Conservation (phyloP, 1,284 basidiomycete species). For the Boletus holoroseus region DNA sequence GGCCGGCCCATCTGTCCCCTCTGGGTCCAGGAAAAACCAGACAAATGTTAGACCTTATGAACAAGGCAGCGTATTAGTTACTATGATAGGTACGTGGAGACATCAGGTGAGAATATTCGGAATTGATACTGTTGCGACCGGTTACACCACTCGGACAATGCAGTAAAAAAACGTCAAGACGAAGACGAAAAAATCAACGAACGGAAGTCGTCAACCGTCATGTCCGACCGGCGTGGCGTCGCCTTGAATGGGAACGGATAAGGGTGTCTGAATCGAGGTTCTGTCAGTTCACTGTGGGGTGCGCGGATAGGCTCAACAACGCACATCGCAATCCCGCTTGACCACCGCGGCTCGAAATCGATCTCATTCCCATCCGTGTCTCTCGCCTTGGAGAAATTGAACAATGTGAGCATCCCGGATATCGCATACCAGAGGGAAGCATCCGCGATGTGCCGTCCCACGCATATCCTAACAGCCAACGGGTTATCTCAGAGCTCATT, state of each 20-base stretch:
- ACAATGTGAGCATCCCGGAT: conserved; percentile 19
- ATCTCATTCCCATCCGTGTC: conserved; percentile 15
- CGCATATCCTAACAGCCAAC: conserved; percentile 21
- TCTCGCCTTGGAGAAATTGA: conserved; percentile 21
- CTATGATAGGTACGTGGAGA: no score
- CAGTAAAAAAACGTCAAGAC: not conserved
- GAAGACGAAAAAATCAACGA: not conserved
- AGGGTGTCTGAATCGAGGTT: conserved; percentile 12
- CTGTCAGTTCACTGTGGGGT: not conserved
- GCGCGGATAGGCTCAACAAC: not conserved
- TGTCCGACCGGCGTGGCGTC: conserved; percentile 7
- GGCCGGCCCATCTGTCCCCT: no score
- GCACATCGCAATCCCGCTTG: conserved; percentile 18
- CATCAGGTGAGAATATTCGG: no score
- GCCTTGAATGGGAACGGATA: conserved; percentile 18
- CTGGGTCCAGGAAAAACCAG: no score
- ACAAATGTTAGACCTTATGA: no score
- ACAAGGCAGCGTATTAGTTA: no score
- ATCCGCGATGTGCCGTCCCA: conserved; percentile 26
- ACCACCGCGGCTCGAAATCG: conserved; percentile 17
- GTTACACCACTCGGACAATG: not conserved
- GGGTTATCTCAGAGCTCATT: not conserved
- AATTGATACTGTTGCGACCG: no score
- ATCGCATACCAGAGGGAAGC: conserved; percentile 26
- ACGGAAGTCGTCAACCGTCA: conserved; percentile 5